Base-by-base conservation (phyloP, 2,329 filamentous ascomycete species). In the Trichoderma lentiforme region DNA sequence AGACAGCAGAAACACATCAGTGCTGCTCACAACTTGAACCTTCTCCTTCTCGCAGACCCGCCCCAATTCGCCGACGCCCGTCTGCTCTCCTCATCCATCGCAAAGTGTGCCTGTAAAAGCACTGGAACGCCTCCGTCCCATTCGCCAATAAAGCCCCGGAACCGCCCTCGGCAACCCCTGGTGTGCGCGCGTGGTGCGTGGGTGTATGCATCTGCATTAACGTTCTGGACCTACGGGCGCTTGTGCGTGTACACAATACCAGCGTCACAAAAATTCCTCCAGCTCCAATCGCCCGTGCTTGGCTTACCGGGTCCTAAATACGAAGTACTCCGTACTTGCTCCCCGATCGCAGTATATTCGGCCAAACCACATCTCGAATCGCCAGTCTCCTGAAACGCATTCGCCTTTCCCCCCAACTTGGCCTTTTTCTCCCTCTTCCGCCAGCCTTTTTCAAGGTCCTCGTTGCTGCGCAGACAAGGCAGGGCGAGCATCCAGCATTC, bases 121-220 rank as follows among this genome's bases (percentile, higher is more conserved):
- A 53, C 70, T 69, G 64, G 56, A 69, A 71, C 71, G 71, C 71
- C 71, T 56, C 62, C 36, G 18, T 70, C 34, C 15, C 39, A 71
- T 71, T 73, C 68, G 72, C 69, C 63, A 71, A 47, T 39, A 62
- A 68, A 64, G 62, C 43, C 68, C 72, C 69, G 72, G 72, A 67
- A 63, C 68, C 72, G 72, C 72, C 72, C 69, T 73, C 72, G 72
- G 72, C 64, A 73, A 71, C 72, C 72, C 72, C 72, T 73, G 72
- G 72, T 73, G 72, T 58, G 61, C 68, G 64, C 47, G 71, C 39
- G 65, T 60, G 70, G 65, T 70, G 71, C 66, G 71, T 71, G 71
- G 67, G 69, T 68, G 72, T 71, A 43, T 73, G 72, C 68, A 63
- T 62, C 58, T 66, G 69, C 51, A 65, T 63, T 60, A 58, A 61